A percentile compares a stretch with the other conserved stretches of the same genome.
These are phyloP conservation scores for Pleochaeta shiraiana DNA, from an alignment of 2,329 filamentous ascomycete genomes.

Conservation along the genomic window DNA sequence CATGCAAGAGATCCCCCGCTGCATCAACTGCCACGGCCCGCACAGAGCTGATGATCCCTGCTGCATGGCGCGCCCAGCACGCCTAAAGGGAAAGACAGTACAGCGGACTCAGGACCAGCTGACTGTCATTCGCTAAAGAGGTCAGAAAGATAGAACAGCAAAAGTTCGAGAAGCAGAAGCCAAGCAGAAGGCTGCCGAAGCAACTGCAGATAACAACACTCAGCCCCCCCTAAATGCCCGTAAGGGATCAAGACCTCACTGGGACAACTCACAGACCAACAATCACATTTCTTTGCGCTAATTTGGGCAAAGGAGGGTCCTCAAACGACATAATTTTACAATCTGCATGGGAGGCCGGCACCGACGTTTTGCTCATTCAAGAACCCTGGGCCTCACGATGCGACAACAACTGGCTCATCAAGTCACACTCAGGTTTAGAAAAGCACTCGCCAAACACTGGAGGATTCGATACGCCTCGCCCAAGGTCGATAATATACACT, in stretches of 20 bases:
- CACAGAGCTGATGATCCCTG: neutral
- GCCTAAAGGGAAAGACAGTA: no score
- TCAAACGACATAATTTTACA: neutral
- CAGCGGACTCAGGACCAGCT: no score
- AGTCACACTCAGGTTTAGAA: no score
- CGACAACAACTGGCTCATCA: no score
- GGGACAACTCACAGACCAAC: neutral
- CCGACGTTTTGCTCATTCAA: neutral
- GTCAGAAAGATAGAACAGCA: no score
- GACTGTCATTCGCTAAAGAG: no score
- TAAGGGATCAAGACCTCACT: neutral
- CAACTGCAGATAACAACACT: neutral
- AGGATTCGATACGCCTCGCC: neutral
- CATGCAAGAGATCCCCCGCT: no score
- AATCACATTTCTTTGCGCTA: neutral
- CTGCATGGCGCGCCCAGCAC: neutral
- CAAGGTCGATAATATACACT: no score
- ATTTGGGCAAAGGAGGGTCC: neutral
- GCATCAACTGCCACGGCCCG: neutral
- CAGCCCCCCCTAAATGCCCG: neutral
- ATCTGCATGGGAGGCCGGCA: neutral
- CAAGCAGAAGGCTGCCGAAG: no score
- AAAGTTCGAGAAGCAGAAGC: no score
- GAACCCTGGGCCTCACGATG: neutral
- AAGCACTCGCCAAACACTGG: neutral